A percentile compares a stretch with the other conserved stretches of the same genome.
phyloP scores from a whole-genome alignment of 169 alveolate species.

The Sarcocystis neurona region DNA sequence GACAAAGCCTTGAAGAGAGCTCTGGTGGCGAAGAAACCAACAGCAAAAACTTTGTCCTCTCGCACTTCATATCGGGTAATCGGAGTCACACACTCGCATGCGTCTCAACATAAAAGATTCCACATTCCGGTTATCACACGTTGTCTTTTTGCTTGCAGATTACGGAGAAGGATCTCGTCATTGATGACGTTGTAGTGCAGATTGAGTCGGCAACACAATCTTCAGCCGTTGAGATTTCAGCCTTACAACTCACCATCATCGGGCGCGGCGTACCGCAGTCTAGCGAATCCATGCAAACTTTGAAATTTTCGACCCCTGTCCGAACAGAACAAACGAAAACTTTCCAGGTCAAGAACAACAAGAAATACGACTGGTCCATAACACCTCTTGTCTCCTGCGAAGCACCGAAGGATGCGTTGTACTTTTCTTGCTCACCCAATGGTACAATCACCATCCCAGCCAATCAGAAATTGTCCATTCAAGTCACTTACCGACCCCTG shows the following conservation, averaged over 20 bases:
- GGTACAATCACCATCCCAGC: conserved; percentile 66
- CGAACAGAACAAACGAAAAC: conserved; percentile 59
- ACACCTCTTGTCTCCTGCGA: conserved; percentile 48
- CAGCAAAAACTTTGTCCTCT: too few relatives aligned
- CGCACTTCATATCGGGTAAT: too few relatives aligned
- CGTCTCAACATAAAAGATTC: too few relatives aligned
- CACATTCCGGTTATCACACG: too few relatives aligned
- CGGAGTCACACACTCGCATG: too few relatives aligned
- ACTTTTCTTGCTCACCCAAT: conserved; percentile 60
- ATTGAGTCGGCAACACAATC: conserved; percentile 8
- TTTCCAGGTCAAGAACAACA: conserved; percentile 42
- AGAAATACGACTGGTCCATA: conserved; percentile 46
- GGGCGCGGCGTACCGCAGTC: conserved; percentile 56
- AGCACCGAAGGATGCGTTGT: conserved; percentile 45
- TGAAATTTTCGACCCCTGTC: conserved; percentile 52
- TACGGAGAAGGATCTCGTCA: conserved; percentile 43
- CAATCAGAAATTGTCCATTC: conserved; percentile 48
- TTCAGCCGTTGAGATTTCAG: conserved; percentile 42
- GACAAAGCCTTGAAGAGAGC: too few relatives aligned
- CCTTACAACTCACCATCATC: conserved; percentile 42
- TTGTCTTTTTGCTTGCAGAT: background rate
- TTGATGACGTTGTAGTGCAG: conserved; percentile 41
- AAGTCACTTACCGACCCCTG: conserved; percentile 64
- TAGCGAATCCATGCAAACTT: conserved; percentile 50
- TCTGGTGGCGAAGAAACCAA: too few relatives aligned